A percentile compares a stretch with the other conserved stretches of the same genome.
Evolutionary conservation across 2,329 filamentous ascomycete genomes (phyloP).

Genomic region (Dendryphion nanum): DNA sequence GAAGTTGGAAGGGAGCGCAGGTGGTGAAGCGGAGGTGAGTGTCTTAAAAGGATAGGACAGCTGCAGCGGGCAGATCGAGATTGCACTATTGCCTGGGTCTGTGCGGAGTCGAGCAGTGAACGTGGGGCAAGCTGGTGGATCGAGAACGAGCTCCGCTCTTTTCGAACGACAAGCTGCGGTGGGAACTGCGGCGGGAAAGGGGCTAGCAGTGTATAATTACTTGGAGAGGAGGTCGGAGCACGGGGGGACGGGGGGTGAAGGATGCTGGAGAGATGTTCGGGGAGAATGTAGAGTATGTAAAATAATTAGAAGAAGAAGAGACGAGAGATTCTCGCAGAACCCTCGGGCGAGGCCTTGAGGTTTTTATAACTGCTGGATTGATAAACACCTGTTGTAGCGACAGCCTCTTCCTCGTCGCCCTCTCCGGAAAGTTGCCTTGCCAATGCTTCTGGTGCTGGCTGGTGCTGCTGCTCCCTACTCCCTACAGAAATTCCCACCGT

Average conservation of each 20-base stretch:
- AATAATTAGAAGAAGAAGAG: neutral
- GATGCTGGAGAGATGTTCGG: neutral
- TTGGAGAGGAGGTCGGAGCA: neutral
- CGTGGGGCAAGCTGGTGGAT: conserved; percentile 6
- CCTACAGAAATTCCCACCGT: neutral
- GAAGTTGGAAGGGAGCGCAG: neutral
- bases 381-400: too few relatives aligned
- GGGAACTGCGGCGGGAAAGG: neutral
- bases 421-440: too few relatives aligned
- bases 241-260: neutral
- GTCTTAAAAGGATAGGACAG: conserved; percentile 1
- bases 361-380: too few relatives aligned
- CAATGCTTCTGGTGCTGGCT: too few relatives aligned
- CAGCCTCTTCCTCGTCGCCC: too few relatives aligned
- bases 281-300: neutral
- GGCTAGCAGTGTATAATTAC: conserved; percentile 6
- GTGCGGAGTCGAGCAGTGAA: conserved; percentile 4
- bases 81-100: conserved; percentile 10
- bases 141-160: conserved; percentile 14
- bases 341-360: too few relatives aligned
- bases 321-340: neutral
- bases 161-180: too few relatives aligned
- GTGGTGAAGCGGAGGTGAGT: neutral
- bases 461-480: too few relatives aligned
- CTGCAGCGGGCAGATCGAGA: conserved; percentile 4